phyloP scores from a whole-genome alignment of 176 grass and related monocot genomes.

The Triticum dicoccoides region DNA sequence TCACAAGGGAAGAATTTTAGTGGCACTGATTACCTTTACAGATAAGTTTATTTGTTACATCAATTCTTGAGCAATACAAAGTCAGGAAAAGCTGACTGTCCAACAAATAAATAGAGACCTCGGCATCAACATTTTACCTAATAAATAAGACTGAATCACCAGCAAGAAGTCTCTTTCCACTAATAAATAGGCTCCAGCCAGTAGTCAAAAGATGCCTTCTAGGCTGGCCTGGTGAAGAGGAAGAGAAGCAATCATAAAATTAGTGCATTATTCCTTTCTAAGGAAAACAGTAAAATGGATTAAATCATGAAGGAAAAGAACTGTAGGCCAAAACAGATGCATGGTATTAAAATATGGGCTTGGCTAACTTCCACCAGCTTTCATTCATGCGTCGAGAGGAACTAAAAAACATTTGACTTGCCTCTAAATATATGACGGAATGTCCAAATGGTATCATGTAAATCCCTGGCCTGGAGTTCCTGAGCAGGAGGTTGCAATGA shows the following conservation, averaged over 20 bases:
- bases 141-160: slow-evolving; percentile 86
- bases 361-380: slow-evolving; percentile 23
- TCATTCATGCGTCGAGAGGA: not conserved
- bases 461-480: slow-evolving; percentile 68
- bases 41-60: slow-evolving; percentile 12
- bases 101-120: slow-evolving; percentile 11
- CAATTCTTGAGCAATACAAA: slow-evolving; percentile 15
- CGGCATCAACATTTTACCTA: slow-evolving; percentile 44
- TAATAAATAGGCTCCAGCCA: slow-evolving; percentile 81
- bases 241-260: slow-evolving; percentile 23
- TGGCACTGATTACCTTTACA: slow-evolving; percentile 9
- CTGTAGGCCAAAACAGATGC: not conserved
- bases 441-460: slow-evolving; percentile 68
- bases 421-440: slow-evolving; percentile 84
- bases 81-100: not conserved
- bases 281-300: slow-evolving; percentile 2
- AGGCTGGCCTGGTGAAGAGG: slow-evolving; percentile 60
- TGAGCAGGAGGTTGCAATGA: slow-evolving; percentile 72
- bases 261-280: not conserved
- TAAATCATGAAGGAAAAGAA: not conserved
- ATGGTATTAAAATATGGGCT: not conserved
- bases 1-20: slow-evolving; percentile 22
- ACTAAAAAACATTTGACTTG: slow-evolving; percentile 17
- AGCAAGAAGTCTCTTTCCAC: slow-evolving; percentile 77
- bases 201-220: slow-evolving; percentile 89